These are phyloP conservation scores for Pseudodiploospora longispora DNA, from an alignment of 2,329 filamentous ascomycete species.

Conservation along the genomic window DNA sequence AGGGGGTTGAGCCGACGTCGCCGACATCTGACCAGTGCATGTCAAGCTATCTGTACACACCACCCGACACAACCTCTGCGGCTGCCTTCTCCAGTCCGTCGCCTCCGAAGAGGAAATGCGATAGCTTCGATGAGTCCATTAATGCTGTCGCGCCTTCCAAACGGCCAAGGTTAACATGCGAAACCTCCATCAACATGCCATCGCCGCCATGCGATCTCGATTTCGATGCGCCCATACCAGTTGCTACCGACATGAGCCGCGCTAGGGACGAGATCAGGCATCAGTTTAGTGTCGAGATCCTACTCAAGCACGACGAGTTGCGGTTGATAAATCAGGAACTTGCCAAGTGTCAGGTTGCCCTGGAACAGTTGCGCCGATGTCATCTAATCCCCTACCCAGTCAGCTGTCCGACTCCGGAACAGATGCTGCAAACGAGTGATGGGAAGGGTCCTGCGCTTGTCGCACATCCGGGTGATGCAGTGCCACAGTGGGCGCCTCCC, in stretches of 20 bases:
- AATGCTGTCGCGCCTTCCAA: conserved; percentile 27
- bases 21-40: conserved; percentile 27
- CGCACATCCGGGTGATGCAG: conserved; percentile 50
- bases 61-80: conserved; percentile 15
- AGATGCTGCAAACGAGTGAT: conserved; percentile 62
- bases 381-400: conserved; percentile 85
- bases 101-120: conserved; percentile 31
- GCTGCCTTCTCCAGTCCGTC: conserved; percentile 12
- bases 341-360: conserved; percentile 85
- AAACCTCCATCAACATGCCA: conserved; percentile 15
- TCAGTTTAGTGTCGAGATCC: conserved; percentile 83
- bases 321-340: conserved; percentile 93
- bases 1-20: conserved; percentile 34
- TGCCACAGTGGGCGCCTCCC: conserved; percentile 72
- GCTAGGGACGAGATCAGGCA: conserved; percentile 70
- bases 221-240: conserved; percentile 9
- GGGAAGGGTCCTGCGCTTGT: conserved; percentile 67
- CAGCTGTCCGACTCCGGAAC: conserved; percentile 55
- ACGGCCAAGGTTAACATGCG: conserved; percentile 28
- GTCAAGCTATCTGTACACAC: conserved; percentile 25
- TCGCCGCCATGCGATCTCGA: conserved; percentile 14
- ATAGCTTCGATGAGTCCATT: conserved; percentile 20
- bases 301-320: conserved; percentile 90
- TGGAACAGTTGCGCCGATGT: conserved; percentile 90
- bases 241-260: conserved; percentile 34